Evolutionary conservation across 2,329 filamentous ascomycete species (phyloP), one percentile per base, ranked within the genome.

Genomic region (Fonsecaea nubica): DNA sequence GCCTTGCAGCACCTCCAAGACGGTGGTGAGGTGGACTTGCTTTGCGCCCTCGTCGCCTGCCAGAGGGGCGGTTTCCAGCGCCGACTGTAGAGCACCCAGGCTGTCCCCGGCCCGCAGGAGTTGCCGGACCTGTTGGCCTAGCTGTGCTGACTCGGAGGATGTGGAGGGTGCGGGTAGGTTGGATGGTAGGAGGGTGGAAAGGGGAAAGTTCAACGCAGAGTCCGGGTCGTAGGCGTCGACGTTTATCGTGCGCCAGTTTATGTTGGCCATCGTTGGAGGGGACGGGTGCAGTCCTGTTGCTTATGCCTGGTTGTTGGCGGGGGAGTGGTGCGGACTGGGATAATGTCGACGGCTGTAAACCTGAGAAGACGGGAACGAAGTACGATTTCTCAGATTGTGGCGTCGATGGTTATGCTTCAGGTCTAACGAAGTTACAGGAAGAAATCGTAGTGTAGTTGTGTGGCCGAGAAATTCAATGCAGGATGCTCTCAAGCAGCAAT

Each of bases 1-100:
- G 21, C 92, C 95, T 80, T 97, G 93, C 71, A 99, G 84, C 65
- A 98, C 93, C 81, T 99, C 95, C 68, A 92, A 88, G 48, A 99
- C 91, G 21, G 92, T 94, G 72, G 92, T 88, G 71, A 97, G 83
- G 78, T 98, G 93, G 35, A 92, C 84, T 72, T 97, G 92, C 90
- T 96, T 79, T n/a, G 80, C 80, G 62, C 78, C 79, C 67, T 82
- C 80, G 71, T 82, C 80, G 55, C 81, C 80, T 50, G 84, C 79
- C 82, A 97, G 73, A 38, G 96, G 93, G 40, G 92, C 91, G 73
- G 87, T 92, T 82, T 97, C 93, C 71, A 97, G 82, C 64, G 91
- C 93, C 32, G 91, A 89, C 73, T 91, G 87, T 76, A 98, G 80
- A 7, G 94, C 94, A 48, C 93, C 93, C 80, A 97, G 92, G 56